Base-by-base conservation (phyloP, 108 stramenopile species). In the Discostella stelligeroides region DNA sequence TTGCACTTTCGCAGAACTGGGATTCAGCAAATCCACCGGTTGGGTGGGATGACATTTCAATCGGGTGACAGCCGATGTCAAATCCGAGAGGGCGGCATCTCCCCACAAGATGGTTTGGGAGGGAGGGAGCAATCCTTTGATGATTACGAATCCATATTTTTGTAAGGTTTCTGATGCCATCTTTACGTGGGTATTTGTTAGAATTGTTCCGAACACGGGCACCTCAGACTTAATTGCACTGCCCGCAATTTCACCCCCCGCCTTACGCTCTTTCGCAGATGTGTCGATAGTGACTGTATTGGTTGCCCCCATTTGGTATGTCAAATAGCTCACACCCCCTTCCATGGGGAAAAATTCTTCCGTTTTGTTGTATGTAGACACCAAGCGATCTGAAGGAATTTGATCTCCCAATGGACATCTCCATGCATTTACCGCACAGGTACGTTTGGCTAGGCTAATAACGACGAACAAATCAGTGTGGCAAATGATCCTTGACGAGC, bases 11-110 rank as follows among this genome's bases (percentile, higher is more conserved):
- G 73, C 82, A 4, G 47, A 39, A 11, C 70, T 63, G 18, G 89
- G 89, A 72, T 90, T 71, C 57, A 82, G 73, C 8, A 94, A 53
- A 66, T 94, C 82, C 11, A 94, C 86, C 28, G 76, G 76, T 34
- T 69, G 63, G 1, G 46, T 14, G 17, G 82, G 79, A 41, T 76
- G 70, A 20, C 78, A 37, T 23, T 70, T 58, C 18, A 94, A 63
- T 23, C 83, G 62, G 13, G 79, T 58, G 1, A 87, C 68, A 9
- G 88, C 92, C 6, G 53, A 25, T 49, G 84, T 73, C 23, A 94
- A 82, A 56, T 87, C 89, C 29, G 70, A 49, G 11, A 91, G 65
- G 4, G 81, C 83, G 9, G 88, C 87, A 2, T 72, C 25, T 7
- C 89, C 89, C 84, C 84, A 94, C 42, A 76, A 63, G 9, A 60